A percentile compares a stretch with the other conserved stretches of the same genome.
Conservation (phyloP, 2,329 filamentous ascomycete species). For the Paramyrothecium sp. region DNA sequence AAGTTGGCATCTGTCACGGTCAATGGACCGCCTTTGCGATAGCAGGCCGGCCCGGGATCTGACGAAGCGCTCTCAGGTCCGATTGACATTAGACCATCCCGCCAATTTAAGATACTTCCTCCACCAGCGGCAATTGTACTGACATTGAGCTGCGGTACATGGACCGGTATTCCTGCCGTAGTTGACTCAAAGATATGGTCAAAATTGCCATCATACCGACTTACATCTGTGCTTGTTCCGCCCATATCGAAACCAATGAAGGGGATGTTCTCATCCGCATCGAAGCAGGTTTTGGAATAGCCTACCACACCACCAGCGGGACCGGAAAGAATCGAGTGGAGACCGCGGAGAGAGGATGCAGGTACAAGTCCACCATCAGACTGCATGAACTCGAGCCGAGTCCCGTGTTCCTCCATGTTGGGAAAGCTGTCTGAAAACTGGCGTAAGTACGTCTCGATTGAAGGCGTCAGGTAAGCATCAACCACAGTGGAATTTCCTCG, state of each 20-base stretch:
- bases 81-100: constrained; percentile 70
- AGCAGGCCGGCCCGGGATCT: constrained; percentile 70
- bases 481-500: constrained; percentile 38
- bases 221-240: constrained; percentile 75
- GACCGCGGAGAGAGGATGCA: constrained; percentile 63
- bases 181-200: constrained; percentile 67
- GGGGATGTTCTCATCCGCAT: constrained; percentile 62
- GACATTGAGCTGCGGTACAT: constrained; percentile 77
- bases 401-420: constrained; percentile 5
- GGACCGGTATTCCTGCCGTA: constrained; percentile 75
- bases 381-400: constrained; percentile 2
- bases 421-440: constrained; percentile 21
- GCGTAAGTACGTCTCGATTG: constrained; percentile 17
- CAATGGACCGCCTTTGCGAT: constrained; percentile 69
- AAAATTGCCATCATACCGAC: constrained; percentile 54
- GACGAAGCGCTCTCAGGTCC: constrained; percentile 71
- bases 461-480: constrained; percentile 31
- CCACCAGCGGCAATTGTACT: constrained; percentile 79
- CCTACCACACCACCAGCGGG: constrained; percentile 78
- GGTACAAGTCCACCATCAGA: constrained; percentile 37
- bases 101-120: constrained; percentile 68
- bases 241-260: constrained; percentile 74
- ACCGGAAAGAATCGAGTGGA: constrained; percentile 69
- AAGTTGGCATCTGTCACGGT: constrained; percentile 74
- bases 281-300: constrained; percentile 72